Evolutionary conservation across 2,329 filamentous ascomycete genomes (phyloP).

Genomic region (Fusarium beomiforme): DNA sequence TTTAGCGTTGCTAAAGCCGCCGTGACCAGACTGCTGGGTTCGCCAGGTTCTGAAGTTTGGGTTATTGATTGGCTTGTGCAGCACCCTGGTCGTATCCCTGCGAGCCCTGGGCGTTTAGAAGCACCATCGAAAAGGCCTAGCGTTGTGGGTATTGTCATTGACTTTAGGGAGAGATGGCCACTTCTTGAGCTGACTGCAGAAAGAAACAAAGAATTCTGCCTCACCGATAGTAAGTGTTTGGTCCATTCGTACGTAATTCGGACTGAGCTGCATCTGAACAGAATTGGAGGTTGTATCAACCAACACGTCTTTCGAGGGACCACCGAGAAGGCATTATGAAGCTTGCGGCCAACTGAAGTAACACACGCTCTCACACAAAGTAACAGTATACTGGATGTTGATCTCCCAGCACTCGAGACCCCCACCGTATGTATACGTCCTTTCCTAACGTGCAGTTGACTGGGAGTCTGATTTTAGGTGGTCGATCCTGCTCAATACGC

Average conservation of each 20-base stretch:
- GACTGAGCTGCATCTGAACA: not conserved
- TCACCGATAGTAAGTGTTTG: not conserved
- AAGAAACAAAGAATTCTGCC: conserved; percentile 2
- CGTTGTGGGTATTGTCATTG: conserved; percentile 10
- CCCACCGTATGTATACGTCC: conserved; percentile 5
- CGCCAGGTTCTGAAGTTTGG: conserved; percentile 38
- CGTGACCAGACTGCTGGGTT: conserved; percentile 49
- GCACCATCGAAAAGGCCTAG: conserved; percentile 16
- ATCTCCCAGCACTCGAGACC: not conserved
- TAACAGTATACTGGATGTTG: conserved; percentile 14
- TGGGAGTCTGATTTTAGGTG: conserved; percentile 20
- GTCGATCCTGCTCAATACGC: conserved; percentile 27
- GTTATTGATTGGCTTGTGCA: conserved; percentile 37
- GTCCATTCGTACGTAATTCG: conserved; percentile 11
- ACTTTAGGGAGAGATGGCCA: conserved; percentile 8
- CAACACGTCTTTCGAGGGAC: conserved; percentile 4
- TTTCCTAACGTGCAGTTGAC: conserved; percentile 16
- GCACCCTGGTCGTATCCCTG: conserved; percentile 19
- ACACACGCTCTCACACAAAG: conserved; percentile 1
- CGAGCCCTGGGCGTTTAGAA: conserved; percentile 33
- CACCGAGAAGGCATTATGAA: not conserved
- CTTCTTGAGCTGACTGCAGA: conserved; percentile 23
- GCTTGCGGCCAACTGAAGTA: not conserved
- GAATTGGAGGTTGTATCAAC: conserved; percentile 5
- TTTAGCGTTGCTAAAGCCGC: conserved; percentile 46